Evolutionary conservation across 345 rosid species (phyloP), one percentile per base, ranked within the genome.

Genomic region (Hibiscus syriacus): DNA sequence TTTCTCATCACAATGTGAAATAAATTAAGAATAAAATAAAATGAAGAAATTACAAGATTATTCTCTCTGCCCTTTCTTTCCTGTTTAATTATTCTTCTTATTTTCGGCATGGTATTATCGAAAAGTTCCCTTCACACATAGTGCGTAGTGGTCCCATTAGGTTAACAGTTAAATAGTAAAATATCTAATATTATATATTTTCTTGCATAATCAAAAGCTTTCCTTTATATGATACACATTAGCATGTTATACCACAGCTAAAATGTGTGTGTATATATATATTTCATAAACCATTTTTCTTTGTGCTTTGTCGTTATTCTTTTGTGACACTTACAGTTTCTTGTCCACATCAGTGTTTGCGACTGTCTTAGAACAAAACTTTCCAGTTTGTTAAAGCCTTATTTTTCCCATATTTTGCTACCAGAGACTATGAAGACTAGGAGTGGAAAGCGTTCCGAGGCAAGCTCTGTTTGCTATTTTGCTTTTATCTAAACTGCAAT

Each of bases 371-470:
- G 38, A 43, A 25, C 54, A 16, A 22, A 17, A 56, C 23, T 7
- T 50, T 45, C 5, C 2, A 16, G 5, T 6, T 71, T 75, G 76
- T 80, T 66, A 61, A 74, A 77, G 32, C 58, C 70, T 76, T 79
- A 73, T 80, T 83, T 80, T 81, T 83, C 78, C 11, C 58, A 32
- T 9, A 54, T 68, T 69, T 56, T 70, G 72, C 39, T 67, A 55
- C 7, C 23, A 11, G 30, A 25, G 12, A 50, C 65, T 49, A 89
- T 90, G 99, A 89, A 67, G 73, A 55, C 87, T 60, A 71, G 77
- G 66, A 79, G 86, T 53, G 88, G 90, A 36, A 86, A 77, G 73
- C 92, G 80, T 30, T 79, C 90, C 22, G 99, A 94, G 87, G 99
- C 88, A 79, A 53, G 74, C 56, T 52, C 41, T 26, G 16, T 0